Evolutionary conservation across 2,329 filamentous ascomycete genomes (phyloP).

Genomic region (Neofusicoccum laricinum): DNA sequence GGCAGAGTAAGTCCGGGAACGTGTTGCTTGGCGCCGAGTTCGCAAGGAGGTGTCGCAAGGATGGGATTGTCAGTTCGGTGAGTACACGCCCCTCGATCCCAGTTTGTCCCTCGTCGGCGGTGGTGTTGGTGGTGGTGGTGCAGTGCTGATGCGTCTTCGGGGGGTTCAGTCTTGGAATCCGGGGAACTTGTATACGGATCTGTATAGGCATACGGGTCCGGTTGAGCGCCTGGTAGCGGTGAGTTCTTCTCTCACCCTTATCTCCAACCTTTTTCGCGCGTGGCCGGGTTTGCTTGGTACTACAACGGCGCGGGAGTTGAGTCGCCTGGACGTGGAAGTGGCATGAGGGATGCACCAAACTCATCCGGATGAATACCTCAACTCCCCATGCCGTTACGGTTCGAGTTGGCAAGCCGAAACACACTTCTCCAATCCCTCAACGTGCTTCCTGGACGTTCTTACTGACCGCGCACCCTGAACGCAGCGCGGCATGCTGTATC

Average conservation of each 20-base stretch:
- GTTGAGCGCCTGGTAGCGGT: neutral
- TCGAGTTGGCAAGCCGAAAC: no score
- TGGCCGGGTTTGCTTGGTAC: no score
- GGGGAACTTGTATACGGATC: conserved; percentile 39
- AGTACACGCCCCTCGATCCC: neutral
- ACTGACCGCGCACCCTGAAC: neutral
- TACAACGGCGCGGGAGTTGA: no score
- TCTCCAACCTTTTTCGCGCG: no score
- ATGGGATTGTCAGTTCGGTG: conserved; percentile 23
- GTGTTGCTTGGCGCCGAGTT: conserved; percentile 26
- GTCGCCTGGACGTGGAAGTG: no score
- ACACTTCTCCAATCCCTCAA: no score
- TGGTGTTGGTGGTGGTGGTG: no score
- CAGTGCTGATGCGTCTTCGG: neutral
- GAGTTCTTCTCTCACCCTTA: neutral
- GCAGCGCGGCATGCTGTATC: neutral
- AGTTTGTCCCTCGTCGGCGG: neutral
- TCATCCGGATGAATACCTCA: no score
- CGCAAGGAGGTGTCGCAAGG: conserved; percentile 18
- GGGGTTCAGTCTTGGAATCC: conserved; percentile 39
- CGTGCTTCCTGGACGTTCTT: no score
- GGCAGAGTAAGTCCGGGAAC: conserved; percentile 28
- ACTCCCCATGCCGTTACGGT: no score
- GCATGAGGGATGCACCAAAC: no score
- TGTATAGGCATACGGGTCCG: conserved; percentile 29